Evolutionary conservation across 83 land plant genomes (phyloP).

Genomic region (Larix sibirica): DNA sequence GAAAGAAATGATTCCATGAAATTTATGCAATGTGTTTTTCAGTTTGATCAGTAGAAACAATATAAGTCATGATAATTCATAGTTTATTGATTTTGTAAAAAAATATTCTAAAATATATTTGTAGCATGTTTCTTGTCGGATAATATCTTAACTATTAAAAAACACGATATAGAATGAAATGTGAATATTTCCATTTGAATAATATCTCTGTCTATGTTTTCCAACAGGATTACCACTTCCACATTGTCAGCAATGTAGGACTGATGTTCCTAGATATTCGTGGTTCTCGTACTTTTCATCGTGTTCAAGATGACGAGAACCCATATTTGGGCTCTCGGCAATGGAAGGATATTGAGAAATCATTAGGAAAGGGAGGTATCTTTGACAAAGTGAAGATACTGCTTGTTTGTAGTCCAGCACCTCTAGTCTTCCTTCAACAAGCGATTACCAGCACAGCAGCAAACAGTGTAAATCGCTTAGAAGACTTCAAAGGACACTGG

Average conservation of each 20-base stretch:
- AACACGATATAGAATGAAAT: not conserved
- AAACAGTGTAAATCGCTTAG: slow-evolving; percentile 28
- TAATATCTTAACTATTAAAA: not conserved
- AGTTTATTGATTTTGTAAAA: not conserved
- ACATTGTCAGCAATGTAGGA: slow-evolving; percentile 46
- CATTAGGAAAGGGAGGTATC: slow-evolving; percentile 31
- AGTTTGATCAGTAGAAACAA: not conserved
- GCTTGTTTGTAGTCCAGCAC: slow-evolving; percentile 53
- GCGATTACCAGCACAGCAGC: slow-evolving; percentile 31
- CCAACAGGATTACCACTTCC: slow-evolving; percentile 54
- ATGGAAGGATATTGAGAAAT: slow-evolving; percentile 42
- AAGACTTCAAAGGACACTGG: slow-evolving; percentile 61
- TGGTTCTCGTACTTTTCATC: slow-evolving; percentile 56
- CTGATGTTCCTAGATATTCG: slow-evolving; percentile 56
- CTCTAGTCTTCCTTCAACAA: slow-evolving; percentile 52
- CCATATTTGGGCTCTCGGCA: slow-evolving; percentile 41
- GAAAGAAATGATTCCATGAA: too few relatives aligned
- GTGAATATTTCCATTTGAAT: not conserved
- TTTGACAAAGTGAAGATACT: slow-evolving; percentile 32
- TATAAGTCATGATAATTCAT: not conserved
- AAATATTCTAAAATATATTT: not conserved
- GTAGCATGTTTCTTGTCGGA: not conserved
- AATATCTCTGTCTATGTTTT: slow-evolving; percentile 12
- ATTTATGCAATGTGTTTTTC: not conserved
- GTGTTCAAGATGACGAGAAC: slow-evolving; percentile 31